Evolutionary conservation across 805 yeast species (phyloP), one percentile per base, ranked within the genome.

Genomic region (Zygotorulaspora sp.): DNA sequence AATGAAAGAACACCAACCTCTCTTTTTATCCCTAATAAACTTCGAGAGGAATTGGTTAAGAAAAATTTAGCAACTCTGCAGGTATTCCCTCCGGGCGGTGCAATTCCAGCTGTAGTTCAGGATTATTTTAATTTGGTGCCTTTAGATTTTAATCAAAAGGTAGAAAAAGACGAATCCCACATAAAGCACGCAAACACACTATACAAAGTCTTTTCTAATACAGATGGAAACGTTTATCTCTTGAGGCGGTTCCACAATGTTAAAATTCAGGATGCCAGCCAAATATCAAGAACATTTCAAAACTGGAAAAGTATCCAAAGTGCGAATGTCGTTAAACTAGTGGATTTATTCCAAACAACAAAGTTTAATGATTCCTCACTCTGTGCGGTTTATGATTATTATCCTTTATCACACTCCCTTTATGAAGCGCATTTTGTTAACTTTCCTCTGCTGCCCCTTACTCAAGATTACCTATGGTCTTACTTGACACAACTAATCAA

Each of bases 101-200:
- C 55, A 18, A 56, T 89, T 52, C 88, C 97, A 0, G 83, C 80
- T 24, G 74, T 76, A 49, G 84, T 92, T n/a, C 81, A 80, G 37
- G 77, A 72, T 16, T 90, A 88, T 63, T 95, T 86, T 62, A 80
- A 92, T 14, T 69, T 90, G 41, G 88, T 81, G 20, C 96, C 96
- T 2, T 68, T 90, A 28, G 96, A 87, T 58, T 43, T 61, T 41
- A 49, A 57, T 41, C 52, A 57, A 32, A 74, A 67, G 44, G 61
- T 70, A n/a, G 51, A 34, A 36, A 47, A 31, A 34, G 47, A 43
- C 35, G 49, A 53, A 41, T 37, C 49, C 22, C 65, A 27, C 77
- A 75, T 65, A 78, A 60, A 82, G 1, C 71, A 74, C 41, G 67
- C 74, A 3, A 75, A 80, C 31, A 70, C 82, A 25, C 64, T 82